These are phyloP conservation scores for Fagopyrum esculentum DNA, from an alignment of 148 eudicot species.

Conservation along the genomic window DNA sequence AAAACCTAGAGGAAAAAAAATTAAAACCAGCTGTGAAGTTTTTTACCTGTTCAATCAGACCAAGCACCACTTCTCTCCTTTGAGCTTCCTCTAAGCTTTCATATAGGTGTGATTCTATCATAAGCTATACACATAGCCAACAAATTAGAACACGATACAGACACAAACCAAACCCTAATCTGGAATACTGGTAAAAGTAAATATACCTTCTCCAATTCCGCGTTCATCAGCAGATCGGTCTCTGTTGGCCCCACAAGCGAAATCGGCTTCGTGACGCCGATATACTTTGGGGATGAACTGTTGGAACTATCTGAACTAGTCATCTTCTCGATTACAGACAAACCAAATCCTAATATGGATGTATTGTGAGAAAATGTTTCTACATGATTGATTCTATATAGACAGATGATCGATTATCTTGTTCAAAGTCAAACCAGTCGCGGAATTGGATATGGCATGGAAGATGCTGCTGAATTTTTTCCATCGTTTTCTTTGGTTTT, in stretches of 20 bases:
- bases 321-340: slow-evolving; percentile 19
- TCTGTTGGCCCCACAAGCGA: slow-evolving; percentile 52
- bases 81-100: slow-evolving; percentile 47
- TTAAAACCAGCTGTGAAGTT: background rate
- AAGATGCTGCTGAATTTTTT: too few species aligned
- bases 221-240: slow-evolving; percentile 46
- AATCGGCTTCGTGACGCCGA: slow-evolving; percentile 46
- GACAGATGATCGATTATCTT: too few species aligned
- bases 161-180: background rate
- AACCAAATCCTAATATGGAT: slow-evolving; percentile 10
- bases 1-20: background rate
- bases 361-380: too few species aligned
- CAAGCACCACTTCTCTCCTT: slow-evolving; percentile 50
- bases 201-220: slow-evolving; percentile 43
- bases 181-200: too few species aligned
- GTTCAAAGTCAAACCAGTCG: too few species aligned
- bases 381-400: too few species aligned
- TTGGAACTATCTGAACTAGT: slow-evolving; percentile 28
- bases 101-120: slow-evolving; percentile 47
- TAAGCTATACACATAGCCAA: slow-evolving; percentile 22
- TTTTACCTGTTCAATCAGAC: slow-evolving; percentile 47
- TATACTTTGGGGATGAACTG: slow-evolving; percentile 16
- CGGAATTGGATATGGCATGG: too few species aligned
- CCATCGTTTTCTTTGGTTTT: too few species aligned
- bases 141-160: background rate